These are phyloP conservation scores for Colletotrichum siamense DNA, from an alignment of 2,329 filamentous ascomycete species.

Conservation along the genomic window DNA sequence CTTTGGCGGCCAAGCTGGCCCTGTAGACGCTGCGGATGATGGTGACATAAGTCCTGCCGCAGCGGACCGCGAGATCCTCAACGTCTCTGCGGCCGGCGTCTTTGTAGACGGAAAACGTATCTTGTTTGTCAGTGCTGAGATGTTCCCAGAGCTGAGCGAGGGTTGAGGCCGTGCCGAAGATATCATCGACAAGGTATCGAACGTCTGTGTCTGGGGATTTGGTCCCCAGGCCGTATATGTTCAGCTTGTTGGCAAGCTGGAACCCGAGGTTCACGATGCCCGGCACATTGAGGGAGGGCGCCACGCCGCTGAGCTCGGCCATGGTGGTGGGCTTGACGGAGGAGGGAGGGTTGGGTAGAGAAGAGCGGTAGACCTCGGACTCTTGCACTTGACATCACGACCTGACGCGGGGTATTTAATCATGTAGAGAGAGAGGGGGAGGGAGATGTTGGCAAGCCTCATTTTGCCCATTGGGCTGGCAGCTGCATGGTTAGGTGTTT, in stretches of 20 bases:
- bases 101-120: not conserved
- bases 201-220: not conserved
- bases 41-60: not conserved
- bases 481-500: not conserved
- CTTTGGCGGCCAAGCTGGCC: slow-evolving; percentile 3
- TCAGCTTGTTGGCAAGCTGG: slow-evolving; percentile 9
- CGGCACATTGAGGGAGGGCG: not conserved
- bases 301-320: not conserved
- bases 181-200: not conserved
- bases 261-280: slow-evolving; percentile 7
- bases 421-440: not conserved
- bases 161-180: not conserved
- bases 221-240: not conserved
- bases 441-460: slow-evolving; percentile 4
- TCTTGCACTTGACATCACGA: not conserved
- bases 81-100: slow-evolving; percentile 6
- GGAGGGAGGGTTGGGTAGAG: not conserved
- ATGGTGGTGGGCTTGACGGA: not conserved
- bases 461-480: slow-evolving; percentile 4
- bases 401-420: slow-evolving; percentile 13
- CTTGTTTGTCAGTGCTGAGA: not conserved
- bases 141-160: slow-evolving; percentile 4
- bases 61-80: not conserved
- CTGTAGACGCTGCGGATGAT: slow-evolving; percentile 7
- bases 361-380: not conserved